A percentile compares a stretch with the other conserved stretches of the same genome.
Conservation (phyloP, 108 stramenopile genomes). For the Chaetoceros tenuissimus region DNA sequence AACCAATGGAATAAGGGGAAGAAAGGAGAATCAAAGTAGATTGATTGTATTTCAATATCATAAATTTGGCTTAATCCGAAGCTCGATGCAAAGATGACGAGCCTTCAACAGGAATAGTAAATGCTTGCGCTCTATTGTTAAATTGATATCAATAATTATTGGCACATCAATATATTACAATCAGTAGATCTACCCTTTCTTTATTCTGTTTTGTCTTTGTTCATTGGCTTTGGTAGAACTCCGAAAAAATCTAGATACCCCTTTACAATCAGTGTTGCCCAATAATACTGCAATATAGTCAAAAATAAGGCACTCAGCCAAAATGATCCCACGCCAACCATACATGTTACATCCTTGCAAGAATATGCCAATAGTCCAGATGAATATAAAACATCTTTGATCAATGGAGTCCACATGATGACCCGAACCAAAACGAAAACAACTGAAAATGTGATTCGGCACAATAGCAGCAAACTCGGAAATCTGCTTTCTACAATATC, state of each 20-base stretch:
- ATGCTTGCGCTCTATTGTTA: no score
- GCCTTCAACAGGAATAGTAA: no score
- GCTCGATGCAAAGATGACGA: no score
- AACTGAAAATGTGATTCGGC: background rate
- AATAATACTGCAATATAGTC: constrained; percentile 20
- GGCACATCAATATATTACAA: no score
- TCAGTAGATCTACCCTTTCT: no score
- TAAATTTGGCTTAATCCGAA: no score
- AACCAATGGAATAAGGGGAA: constrained; percentile 23
- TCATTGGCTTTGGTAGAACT: no score
- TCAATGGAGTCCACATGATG: background rate
- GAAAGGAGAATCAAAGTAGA: no score
- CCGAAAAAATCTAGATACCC: constrained; percentile 1
- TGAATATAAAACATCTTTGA: background rate
- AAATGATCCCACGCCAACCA: constrained; percentile 1
- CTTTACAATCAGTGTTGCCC: constrained; percentile 20
- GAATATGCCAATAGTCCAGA: background rate
- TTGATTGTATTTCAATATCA: no score
- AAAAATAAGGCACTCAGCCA: constrained; percentile 16
- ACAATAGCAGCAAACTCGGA: background rate
- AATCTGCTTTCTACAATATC: background rate
- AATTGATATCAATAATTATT: no score
- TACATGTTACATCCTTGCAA: background rate
- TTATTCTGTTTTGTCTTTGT: no score
- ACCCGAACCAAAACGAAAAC: background rate